Conservation (phyloP, 805 yeast species). For the Candida germanica region DNA sequence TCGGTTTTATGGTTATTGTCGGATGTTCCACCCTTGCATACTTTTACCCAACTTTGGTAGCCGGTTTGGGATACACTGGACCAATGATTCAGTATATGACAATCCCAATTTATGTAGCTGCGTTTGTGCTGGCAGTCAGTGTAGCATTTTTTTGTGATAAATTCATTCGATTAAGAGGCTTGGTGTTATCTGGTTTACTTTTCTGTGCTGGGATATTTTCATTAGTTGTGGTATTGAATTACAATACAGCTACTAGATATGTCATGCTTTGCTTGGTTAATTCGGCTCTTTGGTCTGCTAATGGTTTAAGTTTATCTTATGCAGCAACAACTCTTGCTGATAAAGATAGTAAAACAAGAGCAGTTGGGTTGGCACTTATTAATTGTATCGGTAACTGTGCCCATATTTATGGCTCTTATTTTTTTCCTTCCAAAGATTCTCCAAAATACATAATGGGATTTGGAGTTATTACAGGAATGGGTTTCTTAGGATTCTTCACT, state of each 20-base stretch:
- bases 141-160: constrained; percentile 10
- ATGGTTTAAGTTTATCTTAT: constrained; percentile 11
- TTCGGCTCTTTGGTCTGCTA: constrained; percentile 12
- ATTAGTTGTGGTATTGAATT: constrained; percentile 7
- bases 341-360: constrained; percentile 12
- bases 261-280: constrained; percentile 13
- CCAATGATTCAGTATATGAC: constrained; percentile 11
- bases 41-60: constrained; percentile 11
- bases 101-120: constrained; percentile 10
- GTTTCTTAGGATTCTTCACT: constrained; percentile 8
- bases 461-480: constrained; percentile 13
- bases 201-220: constrained; percentile 7
- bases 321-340: constrained; percentile 11
- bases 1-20: constrained; percentile 11
- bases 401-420: constrained; percentile 12
- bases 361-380: constrained; percentile 10
- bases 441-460: constrained; percentile 14
- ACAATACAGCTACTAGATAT: constrained; percentile 8
- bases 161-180: constrained; percentile 6
- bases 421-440: constrained; percentile 8
- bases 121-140: constrained; percentile 6
- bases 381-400: constrained; percentile 12
- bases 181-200: constrained; percentile 5
- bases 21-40: constrained; percentile 11
- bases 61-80: constrained; percentile 9